Evolutionary conservation across 75 land plant species (phyloP).

Genomic region (Cryptomeria japonica): DNA sequence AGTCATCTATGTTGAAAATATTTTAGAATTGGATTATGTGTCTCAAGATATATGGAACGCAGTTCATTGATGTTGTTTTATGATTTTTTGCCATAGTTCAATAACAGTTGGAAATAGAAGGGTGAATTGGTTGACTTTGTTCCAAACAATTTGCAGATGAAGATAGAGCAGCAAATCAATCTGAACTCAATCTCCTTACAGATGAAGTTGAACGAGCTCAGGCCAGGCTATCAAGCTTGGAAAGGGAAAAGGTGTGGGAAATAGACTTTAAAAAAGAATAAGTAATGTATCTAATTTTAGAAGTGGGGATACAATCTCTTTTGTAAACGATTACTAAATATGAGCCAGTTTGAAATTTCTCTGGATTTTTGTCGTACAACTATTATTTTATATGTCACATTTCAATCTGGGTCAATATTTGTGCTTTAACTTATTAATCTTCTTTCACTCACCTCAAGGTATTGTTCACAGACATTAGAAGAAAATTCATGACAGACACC

Average conservation of each 20-base stretch:
- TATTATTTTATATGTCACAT: not conserved
- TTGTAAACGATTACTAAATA: not conserved
- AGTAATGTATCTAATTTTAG: not conserved
- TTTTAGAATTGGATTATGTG: not conserved
- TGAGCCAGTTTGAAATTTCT: not conserved
- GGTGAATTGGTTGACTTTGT: not conserved
- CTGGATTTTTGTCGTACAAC: not conserved
- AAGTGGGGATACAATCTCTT: not conserved
- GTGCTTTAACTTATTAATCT: not conserved
- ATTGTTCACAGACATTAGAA: not conserved
- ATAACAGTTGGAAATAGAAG: not conserved
- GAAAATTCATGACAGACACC: not conserved
- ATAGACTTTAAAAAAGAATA: not conserved
- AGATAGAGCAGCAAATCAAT: slow-evolving; percentile 92
- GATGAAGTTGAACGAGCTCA: slow-evolving; percentile 99
- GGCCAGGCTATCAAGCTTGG: slow-evolving; percentile 78
- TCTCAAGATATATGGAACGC: not conserved
- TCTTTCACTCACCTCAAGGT: not conserved
- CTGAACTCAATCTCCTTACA: slow-evolving; percentile 87
- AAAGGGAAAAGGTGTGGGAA: slow-evolving; percentile 84
- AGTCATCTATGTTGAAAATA: not conserved
- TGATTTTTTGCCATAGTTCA: not conserved
- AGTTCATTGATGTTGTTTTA: not conserved
- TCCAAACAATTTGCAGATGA: slow-evolving; percentile 61
- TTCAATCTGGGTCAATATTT: not conserved